Evolutionary conservation across 805 yeast species (phyloP), one percentile per base, ranked within the genome.

Genomic region (Ogataea methanolica): DNA sequence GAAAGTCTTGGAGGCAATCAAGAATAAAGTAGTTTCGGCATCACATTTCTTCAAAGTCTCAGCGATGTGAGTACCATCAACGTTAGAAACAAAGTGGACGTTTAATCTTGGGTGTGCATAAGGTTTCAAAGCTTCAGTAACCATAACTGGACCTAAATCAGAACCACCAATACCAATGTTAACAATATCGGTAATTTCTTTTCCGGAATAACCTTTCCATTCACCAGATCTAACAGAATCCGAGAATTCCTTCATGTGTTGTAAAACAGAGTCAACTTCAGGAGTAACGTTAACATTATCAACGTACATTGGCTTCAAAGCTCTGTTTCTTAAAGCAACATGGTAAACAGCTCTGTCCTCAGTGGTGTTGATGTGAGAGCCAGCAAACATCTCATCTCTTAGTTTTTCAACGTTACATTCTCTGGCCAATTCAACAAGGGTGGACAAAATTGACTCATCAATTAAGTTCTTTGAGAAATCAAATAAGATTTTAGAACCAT

Each of bases 111-210:
- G 84, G 59, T 86, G 79, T 51, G 85, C 72, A 71, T 92, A 94
- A 58, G 88, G 85, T 77, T 92, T 94, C 67, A 94, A 79, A 38
- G 99, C 97, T 75, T 94, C 98, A 53, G 97, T 89, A 61, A 94
- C 98, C 99, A 94, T 94, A 46, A 94, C 98, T 41, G 99, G 99
- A 62, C 99, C 99, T 61, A 94, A 79, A 71, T 94, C 99, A 29
- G 97, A 90, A 60, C 99, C 99, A 67, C 99, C 99, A 66, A 94
- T 94, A 71, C 99, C 99, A 62, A 94, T 88, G 79, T 94, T 94
- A 63, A 94, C 98, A 48, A 94, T 83, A 63, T 89, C 96, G 60
- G 94, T 87, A 72, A 94, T 92, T 60, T 76, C 72, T 79, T 90
- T 89, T 59, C 98, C 98, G 58, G 97, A 84, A 80, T 87, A 92